These are phyloP conservation scores for Pythium sukuiense DNA, from an alignment of 352 stramenopile species.

Conservation along the genomic window DNA sequence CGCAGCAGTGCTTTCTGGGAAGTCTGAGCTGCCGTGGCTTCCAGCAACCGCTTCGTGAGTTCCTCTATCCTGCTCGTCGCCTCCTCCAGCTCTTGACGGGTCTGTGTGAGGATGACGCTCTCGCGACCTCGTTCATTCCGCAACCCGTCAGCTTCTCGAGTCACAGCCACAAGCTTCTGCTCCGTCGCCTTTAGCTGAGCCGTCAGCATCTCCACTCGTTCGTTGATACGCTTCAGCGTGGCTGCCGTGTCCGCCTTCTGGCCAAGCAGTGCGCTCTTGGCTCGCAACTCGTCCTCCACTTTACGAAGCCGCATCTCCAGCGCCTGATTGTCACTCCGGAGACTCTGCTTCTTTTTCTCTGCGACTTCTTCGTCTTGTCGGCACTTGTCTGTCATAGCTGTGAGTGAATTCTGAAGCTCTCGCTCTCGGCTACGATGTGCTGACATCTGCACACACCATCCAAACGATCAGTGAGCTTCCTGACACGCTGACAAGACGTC, in stretches of 20 bases:
- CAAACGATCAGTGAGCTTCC: background rate
- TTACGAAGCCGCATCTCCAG: slow-evolving; percentile 12
- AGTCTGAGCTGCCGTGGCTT: background rate
- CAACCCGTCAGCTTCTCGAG: background rate
- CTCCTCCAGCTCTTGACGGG: background rate
- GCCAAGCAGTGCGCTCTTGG: background rate
- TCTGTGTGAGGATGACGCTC: background rate
- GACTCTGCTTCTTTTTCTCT: slow-evolving; percentile 11
- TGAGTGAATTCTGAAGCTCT: slow-evolving; percentile 15
- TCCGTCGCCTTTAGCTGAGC: slow-evolving; percentile 6
- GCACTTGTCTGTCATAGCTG: slow-evolving; percentile 7
- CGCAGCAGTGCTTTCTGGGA: slow-evolving; percentile 23
- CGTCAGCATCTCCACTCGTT: slow-evolving; percentile 3
- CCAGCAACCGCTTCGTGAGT: background rate
- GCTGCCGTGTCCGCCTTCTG: background rate
- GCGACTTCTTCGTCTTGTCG: slow-evolving; percentile 6
- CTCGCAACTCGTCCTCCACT: slow-evolving; percentile 18
- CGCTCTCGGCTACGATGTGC: background rate
- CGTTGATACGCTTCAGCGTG: slow-evolving; percentile 3
- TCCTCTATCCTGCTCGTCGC: background rate
- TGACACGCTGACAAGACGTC: too few relatives aligned
- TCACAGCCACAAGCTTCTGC: background rate
- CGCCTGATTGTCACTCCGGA: slow-evolving; percentile 13
- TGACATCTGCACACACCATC: background rate
- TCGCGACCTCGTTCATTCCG: slow-evolving; percentile 4